Conservation (phyloP, 352 stramenopile species). For the Hyaloperonospora arabidopsidis region DNA sequence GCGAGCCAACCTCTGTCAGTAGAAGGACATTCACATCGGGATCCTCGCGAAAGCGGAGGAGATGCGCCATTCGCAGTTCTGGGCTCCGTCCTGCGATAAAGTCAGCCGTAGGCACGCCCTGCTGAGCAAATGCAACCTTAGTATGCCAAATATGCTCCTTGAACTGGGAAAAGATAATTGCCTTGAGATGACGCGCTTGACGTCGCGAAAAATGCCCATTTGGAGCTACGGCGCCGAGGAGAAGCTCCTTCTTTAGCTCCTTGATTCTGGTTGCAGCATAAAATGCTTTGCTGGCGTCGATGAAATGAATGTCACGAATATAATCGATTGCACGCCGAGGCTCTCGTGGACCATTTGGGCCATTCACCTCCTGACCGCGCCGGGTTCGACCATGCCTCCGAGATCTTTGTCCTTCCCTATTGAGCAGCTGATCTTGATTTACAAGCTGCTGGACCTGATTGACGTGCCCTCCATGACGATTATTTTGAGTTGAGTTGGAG, state of each 20-base stretch:
- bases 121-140: constrained; percentile 64
- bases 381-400: constrained; percentile 13
- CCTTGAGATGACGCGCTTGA: constrained; percentile 44
- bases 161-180: constrained; percentile 81
- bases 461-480: constrained; percentile 13
- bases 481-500: constrained; percentile 20
- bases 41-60: constrained; percentile 52
- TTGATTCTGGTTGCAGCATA: constrained; percentile 62
- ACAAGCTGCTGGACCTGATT: constrained; percentile 27
- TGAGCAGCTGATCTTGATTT: constrained; percentile 18
- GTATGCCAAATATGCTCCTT: constrained; percentile 72
- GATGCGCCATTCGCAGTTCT: constrained; percentile 40
- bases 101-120: constrained; percentile 48
- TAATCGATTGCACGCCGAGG: constrained; percentile 29
- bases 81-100: constrained; percentile 52
- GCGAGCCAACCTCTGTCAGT: constrained; percentile 89
- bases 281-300: constrained; percentile 66
- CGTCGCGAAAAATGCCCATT: constrained; percentile 4
- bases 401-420: constrained; percentile 10
- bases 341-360: constrained; percentile 17
- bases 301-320: constrained; percentile 34
- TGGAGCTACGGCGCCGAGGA: constrained; percentile 13
- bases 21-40: constrained; percentile 87
- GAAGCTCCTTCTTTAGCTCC: constrained; percentile 47
- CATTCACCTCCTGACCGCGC: constrained; percentile 16